Evolutionary conservation across 306 rosid genomes (phyloP).

Genomic region (Delonix regia): DNA sequence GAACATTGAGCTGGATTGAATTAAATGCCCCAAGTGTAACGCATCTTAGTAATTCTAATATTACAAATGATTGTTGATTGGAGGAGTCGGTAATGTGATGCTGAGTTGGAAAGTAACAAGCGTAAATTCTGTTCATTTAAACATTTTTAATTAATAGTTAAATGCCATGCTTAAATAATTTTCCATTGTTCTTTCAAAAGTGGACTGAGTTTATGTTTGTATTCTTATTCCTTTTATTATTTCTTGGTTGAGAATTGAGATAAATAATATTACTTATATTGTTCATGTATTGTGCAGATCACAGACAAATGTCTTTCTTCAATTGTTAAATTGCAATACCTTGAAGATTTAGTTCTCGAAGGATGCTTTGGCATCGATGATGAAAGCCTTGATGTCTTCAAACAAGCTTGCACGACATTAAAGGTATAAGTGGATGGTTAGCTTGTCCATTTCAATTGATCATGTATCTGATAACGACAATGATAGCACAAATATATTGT

Average conservation of each 20-base stretch:
- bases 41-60: constrained; percentile 9
- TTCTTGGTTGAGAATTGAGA: constrained; percentile 26
- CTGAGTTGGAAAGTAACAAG: not conserved
- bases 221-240: not conserved
- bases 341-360: constrained; percentile 86
- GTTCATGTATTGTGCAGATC: constrained; percentile 58
- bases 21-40: not conserved
- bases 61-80: not conserved
- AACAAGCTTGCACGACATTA: constrained; percentile 71
- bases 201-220: constrained; percentile 29
- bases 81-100: not conserved
- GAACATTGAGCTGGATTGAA: not conserved
- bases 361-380: constrained; percentile 90
- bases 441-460: constrained; percentile 22
- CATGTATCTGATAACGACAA: not conserved
- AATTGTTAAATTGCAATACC: constrained; percentile 67
- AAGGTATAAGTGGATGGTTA: constrained; percentile 62
- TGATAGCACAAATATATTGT: not conserved
- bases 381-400: constrained; percentile 60
- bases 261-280: not conserved
- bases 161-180: not conserved
- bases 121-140: not conserved
- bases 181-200: constrained; percentile 1
- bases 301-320: constrained; percentile 82
- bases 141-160: not conserved